These are phyloP conservation scores for Ogataea neopini DNA, from an alignment of 805 yeast genomes.

Conservation along the genomic window DNA sequence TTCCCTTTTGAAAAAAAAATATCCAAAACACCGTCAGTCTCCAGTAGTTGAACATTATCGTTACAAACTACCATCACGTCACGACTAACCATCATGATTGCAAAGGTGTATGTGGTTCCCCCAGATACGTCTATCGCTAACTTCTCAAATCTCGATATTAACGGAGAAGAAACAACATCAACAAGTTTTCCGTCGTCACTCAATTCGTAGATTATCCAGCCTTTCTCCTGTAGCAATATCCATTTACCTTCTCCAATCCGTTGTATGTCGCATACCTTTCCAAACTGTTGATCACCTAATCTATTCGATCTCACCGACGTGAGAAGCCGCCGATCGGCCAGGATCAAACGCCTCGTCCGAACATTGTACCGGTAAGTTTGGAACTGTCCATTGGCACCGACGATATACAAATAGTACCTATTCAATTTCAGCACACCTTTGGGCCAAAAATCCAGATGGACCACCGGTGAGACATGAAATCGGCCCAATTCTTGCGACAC, in stretches of 20 bases:
- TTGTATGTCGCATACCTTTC: slow-evolving; percentile 22
- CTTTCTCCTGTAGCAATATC: slow-evolving; percentile 31
- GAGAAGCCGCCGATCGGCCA: slow-evolving; percentile 15
- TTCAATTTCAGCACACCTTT: slow-evolving; percentile 22
- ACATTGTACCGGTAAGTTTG: slow-evolving; percentile 20
- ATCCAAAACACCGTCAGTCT: slow-evolving; percentile 6
- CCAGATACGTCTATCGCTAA: not conserved
- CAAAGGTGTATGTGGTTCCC: slow-evolving; percentile 16
- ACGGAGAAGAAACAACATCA: slow-evolving; percentile 29
- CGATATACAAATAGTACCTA: slow-evolving; percentile 22
- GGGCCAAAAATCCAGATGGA: slow-evolving; percentile 28
- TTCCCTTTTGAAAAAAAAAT: not conserved
- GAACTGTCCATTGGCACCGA: slow-evolving; percentile 23
- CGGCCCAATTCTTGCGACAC: slow-evolving; percentile 5
- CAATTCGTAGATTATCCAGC: slow-evolving; percentile 32
- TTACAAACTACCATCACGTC: slow-evolving; percentile 21
- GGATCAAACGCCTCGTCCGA: slow-evolving; percentile 3
- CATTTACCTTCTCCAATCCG: slow-evolving; percentile 17
- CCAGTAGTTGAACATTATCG: slow-evolving; percentile 14
- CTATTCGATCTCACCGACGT: slow-evolving; percentile 7
- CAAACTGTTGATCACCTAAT: slow-evolving; percentile 24
- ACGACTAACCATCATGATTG: slow-evolving; percentile 24
- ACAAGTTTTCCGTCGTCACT: slow-evolving; percentile 10
- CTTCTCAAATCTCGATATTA: slow-evolving; percentile 22
- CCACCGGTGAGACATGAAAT: slow-evolving; percentile 7